Conservation (phyloP, 306 rosid genomes). For the Vigna unguiculata region DNA sequence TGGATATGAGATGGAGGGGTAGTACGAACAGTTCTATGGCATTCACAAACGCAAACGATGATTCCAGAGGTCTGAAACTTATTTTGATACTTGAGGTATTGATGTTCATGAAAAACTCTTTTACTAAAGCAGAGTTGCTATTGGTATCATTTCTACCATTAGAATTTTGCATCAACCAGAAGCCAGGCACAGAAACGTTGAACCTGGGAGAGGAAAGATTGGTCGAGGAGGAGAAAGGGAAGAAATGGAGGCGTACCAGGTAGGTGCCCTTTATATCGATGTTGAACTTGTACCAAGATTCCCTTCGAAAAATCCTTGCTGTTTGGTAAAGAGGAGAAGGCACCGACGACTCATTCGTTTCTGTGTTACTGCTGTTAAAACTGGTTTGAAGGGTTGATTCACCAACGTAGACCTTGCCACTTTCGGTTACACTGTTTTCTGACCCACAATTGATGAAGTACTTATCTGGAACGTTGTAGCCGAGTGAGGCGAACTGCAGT, state of each 20-base stretch:
- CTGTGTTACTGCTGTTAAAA: background rate
- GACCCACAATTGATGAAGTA: slow-evolving; percentile 64
- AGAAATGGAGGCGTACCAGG: slow-evolving; percentile 65
- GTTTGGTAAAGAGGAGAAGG: slow-evolving; percentile 45
- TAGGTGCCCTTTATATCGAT: slow-evolving; percentile 23
- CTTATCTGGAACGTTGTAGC: background rate
- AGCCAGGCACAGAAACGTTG: slow-evolving; percentile 46
- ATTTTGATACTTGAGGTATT: background rate
- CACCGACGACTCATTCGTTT: background rate
- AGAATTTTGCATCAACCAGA: slow-evolving; percentile 39
- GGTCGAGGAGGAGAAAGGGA: slow-evolving; percentile 38
- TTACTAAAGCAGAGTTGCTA: slow-evolving; percentile 9
- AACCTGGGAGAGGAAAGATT: slow-evolving; percentile 51
- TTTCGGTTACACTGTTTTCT: background rate
- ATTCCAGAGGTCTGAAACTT: slow-evolving; percentile 39
- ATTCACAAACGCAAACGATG: slow-evolving; percentile 55
- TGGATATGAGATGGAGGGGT: slow-evolving; percentile 16
- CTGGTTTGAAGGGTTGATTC: slow-evolving; percentile 2
- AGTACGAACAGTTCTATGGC: slow-evolving; percentile 59
- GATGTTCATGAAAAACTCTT: slow-evolving; percentile 49
- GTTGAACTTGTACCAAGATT: slow-evolving; percentile 26
- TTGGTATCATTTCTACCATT: background rate
- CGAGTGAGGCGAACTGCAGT: slow-evolving; percentile 5
- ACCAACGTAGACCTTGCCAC: background rate
- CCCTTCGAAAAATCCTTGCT: slow-evolving; percentile 31